Evolutionary conservation across 345 rosid genomes (phyloP).

Genomic region (Carallia pectinifolia): DNA sequence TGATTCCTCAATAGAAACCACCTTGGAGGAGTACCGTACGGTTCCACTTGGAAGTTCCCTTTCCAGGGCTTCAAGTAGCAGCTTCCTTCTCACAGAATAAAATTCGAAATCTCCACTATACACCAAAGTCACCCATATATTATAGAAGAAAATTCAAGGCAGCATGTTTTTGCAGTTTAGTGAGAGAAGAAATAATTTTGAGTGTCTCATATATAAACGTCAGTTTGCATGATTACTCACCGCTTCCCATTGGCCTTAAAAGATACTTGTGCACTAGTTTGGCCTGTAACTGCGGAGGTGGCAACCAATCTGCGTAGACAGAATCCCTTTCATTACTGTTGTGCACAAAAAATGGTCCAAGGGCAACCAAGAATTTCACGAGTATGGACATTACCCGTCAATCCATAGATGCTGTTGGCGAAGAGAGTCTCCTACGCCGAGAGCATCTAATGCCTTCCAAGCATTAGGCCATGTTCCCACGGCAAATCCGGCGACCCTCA

Average conservation of each 20-base stretch:
- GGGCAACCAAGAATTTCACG: too few species aligned
- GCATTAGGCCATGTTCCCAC: conserved; percentile 53
- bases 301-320: conserved; percentile 34
- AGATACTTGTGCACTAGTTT: neutral
- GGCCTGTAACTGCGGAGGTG: conserved; percentile 20
- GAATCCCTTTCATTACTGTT: too few species aligned
- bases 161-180: too few species aligned
- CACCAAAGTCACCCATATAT: neutral
- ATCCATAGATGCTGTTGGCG: conserved; percentile 42
- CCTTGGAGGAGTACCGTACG: conserved; percentile 61
- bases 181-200: neutral
- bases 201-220: neutral
- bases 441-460: conserved; percentile 71
- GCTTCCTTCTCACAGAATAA: conserved; percentile 51
- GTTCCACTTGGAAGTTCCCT: conserved; percentile 57
- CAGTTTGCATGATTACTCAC: conserved; percentile 25
- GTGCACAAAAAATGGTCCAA: too few species aligned
- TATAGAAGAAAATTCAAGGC: neutral
- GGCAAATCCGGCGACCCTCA: conserved; percentile 62
- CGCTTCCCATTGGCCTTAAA: conserved; percentile 22
- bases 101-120: conserved; percentile 45
- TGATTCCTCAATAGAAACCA: conserved; percentile 60
- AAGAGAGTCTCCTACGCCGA: conserved; percentile 48
- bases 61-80: conserved; percentile 52
- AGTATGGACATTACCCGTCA: conserved; percentile 28